Conservation (phyloP, 495 filamentous ascomycete species). For the Astrothelium subdiscretum region DNA sequence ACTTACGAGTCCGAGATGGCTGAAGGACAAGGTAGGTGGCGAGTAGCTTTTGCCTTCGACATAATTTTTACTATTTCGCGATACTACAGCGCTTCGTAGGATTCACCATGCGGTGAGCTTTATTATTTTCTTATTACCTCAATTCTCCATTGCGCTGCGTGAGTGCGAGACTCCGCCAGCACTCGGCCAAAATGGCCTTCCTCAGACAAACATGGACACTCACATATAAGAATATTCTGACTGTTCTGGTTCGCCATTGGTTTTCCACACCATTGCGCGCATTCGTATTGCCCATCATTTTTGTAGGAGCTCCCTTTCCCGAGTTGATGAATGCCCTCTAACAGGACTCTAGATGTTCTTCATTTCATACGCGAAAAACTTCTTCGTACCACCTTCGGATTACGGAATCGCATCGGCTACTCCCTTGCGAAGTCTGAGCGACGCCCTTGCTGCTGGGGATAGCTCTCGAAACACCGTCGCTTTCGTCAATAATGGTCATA, state of each 20-base stretch:
- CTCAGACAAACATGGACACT: constrained; percentile 61
- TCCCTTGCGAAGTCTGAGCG: constrained; percentile 46
- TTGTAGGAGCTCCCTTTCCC: constrained; percentile 31
- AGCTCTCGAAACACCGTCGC: constrained; percentile 48
- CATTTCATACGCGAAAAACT: constrained; percentile 29
- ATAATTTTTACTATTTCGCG: neutral
- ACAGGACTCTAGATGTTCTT: constrained; percentile 19
- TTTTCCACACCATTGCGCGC: constrained; percentile 54
- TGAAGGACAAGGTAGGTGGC: too few relatives aligned
- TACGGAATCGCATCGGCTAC: constrained; percentile 53
- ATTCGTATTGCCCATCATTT: constrained; percentile 58
- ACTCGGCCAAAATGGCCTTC: constrained; percentile 37
- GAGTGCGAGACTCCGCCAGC: neutral
- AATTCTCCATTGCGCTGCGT: neutral
- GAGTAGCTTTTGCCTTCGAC: neutral
- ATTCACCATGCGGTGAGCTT: neutral
- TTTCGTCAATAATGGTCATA: constrained; percentile 66
- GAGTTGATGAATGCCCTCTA: neutral
- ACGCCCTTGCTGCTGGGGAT: constrained; percentile 42
- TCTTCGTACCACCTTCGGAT: constrained; percentile 28
- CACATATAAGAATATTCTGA: constrained; percentile 59
- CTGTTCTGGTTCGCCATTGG: constrained; percentile 52
- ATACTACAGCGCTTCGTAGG: too few relatives aligned
- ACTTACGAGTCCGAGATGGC: too few relatives aligned
- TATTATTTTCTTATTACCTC: neutral